Evolutionary conservation across 202 grass and related monocot species (phyloP), one percentile per base, ranked within the genome.

Genomic region (Cymbopogon flexuosus): DNA sequence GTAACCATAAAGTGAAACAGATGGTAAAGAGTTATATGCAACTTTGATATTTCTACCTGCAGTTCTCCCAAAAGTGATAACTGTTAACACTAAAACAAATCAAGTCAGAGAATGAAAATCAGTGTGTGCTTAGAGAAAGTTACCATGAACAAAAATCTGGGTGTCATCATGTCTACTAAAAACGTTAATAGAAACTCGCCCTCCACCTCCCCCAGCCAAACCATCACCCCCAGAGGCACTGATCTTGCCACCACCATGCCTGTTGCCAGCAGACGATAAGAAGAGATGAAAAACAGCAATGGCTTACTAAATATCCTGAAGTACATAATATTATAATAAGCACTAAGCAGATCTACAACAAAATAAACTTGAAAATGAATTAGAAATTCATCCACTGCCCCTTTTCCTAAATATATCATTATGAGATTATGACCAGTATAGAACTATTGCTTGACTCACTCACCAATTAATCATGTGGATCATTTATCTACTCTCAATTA

Each of bases 121-220:
- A 51, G 19, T 73, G 33, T 54, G 41, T 15, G 69, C 42, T 41
- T 72, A 54, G 52, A 80, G 66, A 68, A 85, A 72, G 1, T 82
- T 96, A 99, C 96, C 96, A 74, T 99, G 90, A 90, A 88, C 81
- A 76, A 87, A 91, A 80, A 85, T 74, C 65, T 90, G 73, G 78
- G 87, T 81, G 21, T 99, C 96, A 76, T 99, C 96, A 83, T 99
- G 96, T 77, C 90, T 84, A 76, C 96, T 96, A 54, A 96, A 99
- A 89, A 96, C 90, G 9, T 91, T 87, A 73, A 99, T 88, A 54
- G 96, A 91, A 88, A 99, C 89, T 31, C 96, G 88, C 10, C 96
- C 96, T 70, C 96, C 96, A 29, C 96, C 96, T 84, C 93, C 96
- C 30, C 96, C 96, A 80, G 93, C 93, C 81, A 99, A 88, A 73